Percentiles rank a stretch among this genome's conserved stretches.
These are phyloP conservation scores for Cryptococcus sp. DNA, from an alignment of 1,284 basidiomycete species.

Conservation along the genomic window DNA sequence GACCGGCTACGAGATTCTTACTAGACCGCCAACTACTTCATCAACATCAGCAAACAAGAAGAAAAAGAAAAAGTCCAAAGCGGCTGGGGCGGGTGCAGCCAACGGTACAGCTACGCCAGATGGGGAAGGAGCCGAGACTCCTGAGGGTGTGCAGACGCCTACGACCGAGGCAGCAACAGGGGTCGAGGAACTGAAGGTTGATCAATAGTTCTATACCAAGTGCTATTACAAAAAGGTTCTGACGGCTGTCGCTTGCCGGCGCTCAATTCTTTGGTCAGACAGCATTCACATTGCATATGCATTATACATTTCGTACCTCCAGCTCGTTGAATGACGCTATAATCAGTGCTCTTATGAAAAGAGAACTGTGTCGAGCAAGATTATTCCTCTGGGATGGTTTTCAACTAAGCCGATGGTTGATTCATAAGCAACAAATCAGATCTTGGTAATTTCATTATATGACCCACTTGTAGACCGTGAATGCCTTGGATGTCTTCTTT, in stretches of 20 bases:
- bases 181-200: conserved; percentile 23
- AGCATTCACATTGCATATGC: not conserved
- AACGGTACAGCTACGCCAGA: conserved; percentile 17
- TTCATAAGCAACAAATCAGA: conserved; percentile 13
- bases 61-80: conserved; percentile 35
- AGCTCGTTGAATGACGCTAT: not conserved
- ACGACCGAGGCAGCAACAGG: conserved; percentile 24
- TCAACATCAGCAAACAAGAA: conserved; percentile 43
- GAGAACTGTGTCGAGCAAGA: not conserved
- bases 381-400: conserved; percentile 44
- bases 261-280: not conserved
- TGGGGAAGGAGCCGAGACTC: conserved; percentile 16
- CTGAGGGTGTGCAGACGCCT: conserved; percentile 22
- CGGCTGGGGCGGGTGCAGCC: conserved; percentile 14
- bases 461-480: conserved; percentile 86
- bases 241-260: no score
- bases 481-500: conserved; percentile 89
- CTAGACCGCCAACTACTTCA: conserved; percentile 54
- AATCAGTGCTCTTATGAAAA: not conserved
- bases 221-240: no score
- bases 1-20: conserved; percentile 84
- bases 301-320: not conserved
- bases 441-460: not conserved
- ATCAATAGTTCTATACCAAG: not conserved
- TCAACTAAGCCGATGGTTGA: conserved; percentile 27